Evolutionary conservation across 2,329 filamentous ascomycete species (phyloP).

Genomic region (Clarireedia monteithiana): DNA sequence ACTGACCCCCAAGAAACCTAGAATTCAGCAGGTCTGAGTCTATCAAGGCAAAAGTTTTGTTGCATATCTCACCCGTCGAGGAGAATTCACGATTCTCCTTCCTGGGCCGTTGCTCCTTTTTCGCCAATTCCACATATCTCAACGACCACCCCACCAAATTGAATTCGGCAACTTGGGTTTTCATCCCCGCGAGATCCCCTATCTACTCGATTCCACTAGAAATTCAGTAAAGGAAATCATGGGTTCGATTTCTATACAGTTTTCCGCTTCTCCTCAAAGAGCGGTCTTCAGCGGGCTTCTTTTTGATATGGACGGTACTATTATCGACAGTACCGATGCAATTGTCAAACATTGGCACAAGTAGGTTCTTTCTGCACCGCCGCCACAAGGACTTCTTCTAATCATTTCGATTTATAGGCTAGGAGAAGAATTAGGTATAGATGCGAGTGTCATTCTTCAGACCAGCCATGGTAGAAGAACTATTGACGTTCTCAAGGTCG

Average conservation of each 20-base stretch:
- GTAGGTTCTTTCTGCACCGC: constrained; percentile 12
- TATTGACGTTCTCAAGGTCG: constrained; percentile 75
- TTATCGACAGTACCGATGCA: constrained; percentile 73
- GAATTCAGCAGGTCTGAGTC: constrained; percentile 4
- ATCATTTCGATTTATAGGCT: constrained; percentile 42
- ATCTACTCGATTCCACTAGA: background rate
- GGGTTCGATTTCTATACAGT: constrained; percentile 18
- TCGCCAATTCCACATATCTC: constrained; percentile 18
- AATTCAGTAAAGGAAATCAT: constrained; percentile 9
- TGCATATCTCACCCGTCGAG: constrained; percentile 1
- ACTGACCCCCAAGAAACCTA: background rate
- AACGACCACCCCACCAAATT: constrained; percentile 18
- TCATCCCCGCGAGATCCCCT: background rate
- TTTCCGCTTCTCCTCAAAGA: constrained; percentile 19
- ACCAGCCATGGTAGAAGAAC: constrained; percentile 86
- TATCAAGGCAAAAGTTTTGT: constrained; percentile 1
- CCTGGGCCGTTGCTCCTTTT: background rate
- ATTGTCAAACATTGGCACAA: constrained; percentile 71
- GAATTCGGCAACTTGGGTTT: constrained; percentile 16
- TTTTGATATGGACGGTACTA: constrained; percentile 69
- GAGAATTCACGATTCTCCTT: background rate
- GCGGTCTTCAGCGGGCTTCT: constrained; percentile 23
- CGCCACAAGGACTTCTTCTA: background rate
- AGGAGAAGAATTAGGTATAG: constrained; percentile 74
- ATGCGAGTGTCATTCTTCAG: constrained; percentile 75